Percentiles rank a stretch among this genome's conserved stretches.
These are phyloP conservation scores for Crassisporium funariophilum DNA, from an alignment of 768 basidiomycete species.

Conservation along the genomic window DNA sequence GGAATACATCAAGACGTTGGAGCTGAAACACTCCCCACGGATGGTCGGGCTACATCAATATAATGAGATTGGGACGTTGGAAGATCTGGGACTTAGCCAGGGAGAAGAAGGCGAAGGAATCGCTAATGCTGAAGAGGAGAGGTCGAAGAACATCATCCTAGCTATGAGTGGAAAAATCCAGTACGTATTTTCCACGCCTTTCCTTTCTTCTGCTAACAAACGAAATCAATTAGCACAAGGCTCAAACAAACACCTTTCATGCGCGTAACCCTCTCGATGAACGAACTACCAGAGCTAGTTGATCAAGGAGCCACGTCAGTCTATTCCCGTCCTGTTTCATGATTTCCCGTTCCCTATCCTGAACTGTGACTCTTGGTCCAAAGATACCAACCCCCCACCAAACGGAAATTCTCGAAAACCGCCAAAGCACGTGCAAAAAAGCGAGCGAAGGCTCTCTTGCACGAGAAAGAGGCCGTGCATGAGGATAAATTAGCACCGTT, in stretches of 20 bases:
- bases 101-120: constrained; percentile 9
- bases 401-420: constrained; percentile 57
- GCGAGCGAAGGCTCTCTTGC: constrained; percentile 24
- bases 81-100: constrained; percentile 33
- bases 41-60: constrained; percentile 72
- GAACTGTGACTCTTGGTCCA: too few species aligned
- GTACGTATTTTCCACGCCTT: constrained; percentile 40
- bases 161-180: constrained; percentile 61
- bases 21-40: constrained; percentile 40
- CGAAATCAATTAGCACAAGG: constrained; percentile 43
- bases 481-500: too few species aligned
- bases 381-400: constrained; percentile 61
- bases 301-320: constrained; percentile 55
- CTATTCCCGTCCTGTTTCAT: background rate
- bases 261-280: constrained; percentile 63
- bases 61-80: constrained; percentile 66
- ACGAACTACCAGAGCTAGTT: constrained; percentile 41
- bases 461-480: too few species aligned
- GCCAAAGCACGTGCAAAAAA: constrained; percentile 59
- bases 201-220: constrained; percentile 4
- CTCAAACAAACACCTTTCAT: constrained; percentile 65
- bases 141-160: constrained; percentile 37
- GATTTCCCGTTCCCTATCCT: constrained; percentile 1
- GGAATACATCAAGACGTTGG: constrained; percentile 64
- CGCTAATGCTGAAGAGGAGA: constrained; percentile 30